Conservation (phyloP, 768 basidiomycete genomes). For the Filobasidium floriforme region DNA sequence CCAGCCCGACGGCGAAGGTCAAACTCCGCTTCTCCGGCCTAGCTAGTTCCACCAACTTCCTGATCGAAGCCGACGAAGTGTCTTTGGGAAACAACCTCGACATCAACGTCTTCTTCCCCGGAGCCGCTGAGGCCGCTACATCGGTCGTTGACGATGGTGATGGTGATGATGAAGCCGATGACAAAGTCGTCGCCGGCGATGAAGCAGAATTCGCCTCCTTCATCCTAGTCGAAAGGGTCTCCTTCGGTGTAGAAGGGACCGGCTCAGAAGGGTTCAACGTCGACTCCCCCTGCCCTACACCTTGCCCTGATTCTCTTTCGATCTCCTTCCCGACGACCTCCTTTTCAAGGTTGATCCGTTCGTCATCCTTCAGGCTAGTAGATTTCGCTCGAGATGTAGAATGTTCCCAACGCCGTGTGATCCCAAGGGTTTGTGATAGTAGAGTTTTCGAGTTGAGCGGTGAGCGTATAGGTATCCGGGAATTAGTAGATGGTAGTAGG, state of each 20-base stretch:
- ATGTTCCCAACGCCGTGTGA: background rate
- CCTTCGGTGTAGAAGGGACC: background rate
- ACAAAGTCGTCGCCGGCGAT: no score
- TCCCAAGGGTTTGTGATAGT: background rate
- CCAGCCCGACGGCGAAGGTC: constrained; percentile 60
- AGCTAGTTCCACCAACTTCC: constrained; percentile 60
- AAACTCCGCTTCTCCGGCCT: constrained; percentile 74
- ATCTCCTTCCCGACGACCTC: no score
- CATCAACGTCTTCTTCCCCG: constrained; percentile 3
- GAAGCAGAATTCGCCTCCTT: no score
- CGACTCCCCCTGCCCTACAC: background rate
- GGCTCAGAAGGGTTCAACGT: constrained; percentile 8
- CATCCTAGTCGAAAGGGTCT: no score
- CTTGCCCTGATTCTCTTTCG: no score
- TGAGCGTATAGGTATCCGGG: background rate
- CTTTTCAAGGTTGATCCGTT: no score
- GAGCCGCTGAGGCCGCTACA: background rate
- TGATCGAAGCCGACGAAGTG: constrained; percentile 20
- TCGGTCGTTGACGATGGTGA: background rate
- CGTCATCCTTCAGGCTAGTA: no score
- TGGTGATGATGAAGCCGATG: background rate
- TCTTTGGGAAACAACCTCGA: constrained; percentile 5
- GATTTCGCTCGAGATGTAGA: background rate
- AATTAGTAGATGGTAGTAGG: background rate
- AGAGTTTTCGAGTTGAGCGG: background rate